A percentile compares a stretch with the other conserved stretches of the same genome.
Conservation (phyloP, 2,329 filamentous ascomycete species). For the Fusarium clavum region DNA sequence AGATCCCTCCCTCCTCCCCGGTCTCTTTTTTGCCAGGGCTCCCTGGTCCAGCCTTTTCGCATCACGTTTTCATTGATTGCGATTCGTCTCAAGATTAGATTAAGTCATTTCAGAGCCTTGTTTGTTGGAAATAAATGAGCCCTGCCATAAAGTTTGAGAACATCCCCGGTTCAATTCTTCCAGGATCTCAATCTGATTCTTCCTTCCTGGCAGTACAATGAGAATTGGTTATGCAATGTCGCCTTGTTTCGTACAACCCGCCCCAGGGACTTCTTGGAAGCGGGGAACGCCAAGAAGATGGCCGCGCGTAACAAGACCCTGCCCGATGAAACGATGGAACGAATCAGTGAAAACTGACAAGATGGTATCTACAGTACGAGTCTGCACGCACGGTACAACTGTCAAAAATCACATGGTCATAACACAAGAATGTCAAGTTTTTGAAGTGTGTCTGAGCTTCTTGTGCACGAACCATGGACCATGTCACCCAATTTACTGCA, state of each 20-base stretch:
- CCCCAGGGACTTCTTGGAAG: conserved; percentile 1
- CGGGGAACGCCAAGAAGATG: conserved; percentile 23
- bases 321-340: conserved; percentile 1
- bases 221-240: neutral
- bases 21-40: neutral
- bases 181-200: neutral
- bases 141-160: neutral
- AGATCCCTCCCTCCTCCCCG: conserved; percentile 6
- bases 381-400: neutral
- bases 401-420: conserved; percentile 1
- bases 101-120: conserved; percentile 30
- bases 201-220: neutral
- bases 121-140: conserved; percentile 5
- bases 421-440: neutral
- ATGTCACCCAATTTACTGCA: neutral
- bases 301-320: conserved; percentile 20
- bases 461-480: neutral
- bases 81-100: conserved; percentile 27
- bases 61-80: neutral
- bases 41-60: conserved; percentile 18
- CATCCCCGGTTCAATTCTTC: neutral
- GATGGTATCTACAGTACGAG: neutral
- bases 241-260: conserved; percentile 5
- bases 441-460: neutral
- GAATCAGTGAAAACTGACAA: conserved; percentile 5